phyloP scores from a whole-genome alignment of 805 yeast species.

The Yamadazyma insecticola region DNA sequence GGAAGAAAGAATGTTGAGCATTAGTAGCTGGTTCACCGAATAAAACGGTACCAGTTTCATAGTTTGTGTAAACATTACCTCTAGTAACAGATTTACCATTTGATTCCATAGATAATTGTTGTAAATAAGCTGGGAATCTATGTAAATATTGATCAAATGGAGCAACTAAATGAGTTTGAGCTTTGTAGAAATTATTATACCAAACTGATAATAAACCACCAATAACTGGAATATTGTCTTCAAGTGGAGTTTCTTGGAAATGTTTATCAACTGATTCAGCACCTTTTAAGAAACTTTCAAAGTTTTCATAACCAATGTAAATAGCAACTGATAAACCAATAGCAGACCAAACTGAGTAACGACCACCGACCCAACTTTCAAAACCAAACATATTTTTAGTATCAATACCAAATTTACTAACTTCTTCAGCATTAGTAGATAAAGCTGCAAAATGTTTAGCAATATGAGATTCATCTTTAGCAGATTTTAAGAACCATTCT shows the following conservation, averaged over 20 bases:
- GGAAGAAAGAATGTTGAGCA: slow-evolving; percentile 99
- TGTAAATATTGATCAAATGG: slow-evolving; percentile 99
- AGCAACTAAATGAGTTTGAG: slow-evolving; percentile 97
- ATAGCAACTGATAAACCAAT: slow-evolving; percentile 94
- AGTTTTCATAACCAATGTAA: slow-evolving; percentile 93
- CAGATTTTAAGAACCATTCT: slow-evolving; percentile 80
- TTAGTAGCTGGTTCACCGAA: slow-evolving; percentile 99
- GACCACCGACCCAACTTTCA: slow-evolving; percentile 99
- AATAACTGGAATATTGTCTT: slow-evolving; percentile 84
- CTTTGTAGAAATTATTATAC: slow-evolving; percentile 98
- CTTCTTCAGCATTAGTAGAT: slow-evolving; percentile 89
- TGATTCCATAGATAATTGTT: slow-evolving; percentile 98
- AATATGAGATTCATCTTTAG: slow-evolving; percentile 64
- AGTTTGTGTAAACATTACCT: slow-evolving; percentile 84
- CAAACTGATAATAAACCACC: slow-evolving; percentile 95
- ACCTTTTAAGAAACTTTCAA: slow-evolving; percentile 88
- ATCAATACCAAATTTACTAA: slow-evolving; percentile 93
- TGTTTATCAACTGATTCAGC: slow-evolving; percentile 97
- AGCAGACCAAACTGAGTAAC: slow-evolving; percentile 99
- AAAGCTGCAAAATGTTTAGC: slow-evolving; percentile 98
- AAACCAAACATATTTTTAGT: slow-evolving; percentile 98
- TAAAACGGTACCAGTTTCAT: slow-evolving; percentile 92
- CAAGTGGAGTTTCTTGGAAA: slow-evolving; percentile 78
- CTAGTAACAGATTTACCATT: slow-evolving; percentile 97
- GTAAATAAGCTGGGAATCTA: slow-evolving; percentile 99